Conservation (phyloP, 345 rosid genomes). For the Diplotaxis tenuifolia region DNA sequence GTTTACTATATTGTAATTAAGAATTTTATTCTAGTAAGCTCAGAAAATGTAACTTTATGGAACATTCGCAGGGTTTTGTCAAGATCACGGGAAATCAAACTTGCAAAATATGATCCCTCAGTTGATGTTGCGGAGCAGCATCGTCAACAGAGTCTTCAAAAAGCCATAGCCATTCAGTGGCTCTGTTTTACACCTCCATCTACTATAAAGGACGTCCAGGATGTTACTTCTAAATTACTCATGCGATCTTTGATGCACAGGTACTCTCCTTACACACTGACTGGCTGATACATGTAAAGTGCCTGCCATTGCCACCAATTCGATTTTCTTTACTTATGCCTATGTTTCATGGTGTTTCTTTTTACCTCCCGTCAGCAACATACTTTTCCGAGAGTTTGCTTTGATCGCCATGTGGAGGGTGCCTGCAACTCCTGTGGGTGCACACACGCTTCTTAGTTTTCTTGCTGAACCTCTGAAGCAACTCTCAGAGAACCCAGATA, state of each 20-base stretch:
- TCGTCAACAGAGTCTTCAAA: constrained; percentile 86
- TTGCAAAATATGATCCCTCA: constrained; percentile 69
- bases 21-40: constrained; percentile 22
- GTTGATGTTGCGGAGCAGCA: constrained; percentile 91
- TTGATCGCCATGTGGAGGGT: constrained; percentile 98
- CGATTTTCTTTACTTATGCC: constrained; percentile 8
- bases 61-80: constrained; percentile 65
- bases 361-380: constrained; percentile 55
- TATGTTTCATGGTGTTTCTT: constrained; percentile 14
- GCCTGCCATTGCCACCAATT: neutral
- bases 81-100: constrained; percentile 84
- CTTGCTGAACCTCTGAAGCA: constrained; percentile 99
- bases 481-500: constrained; percentile 70
- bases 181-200: constrained; percentile 97
- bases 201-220: constrained; percentile 63
- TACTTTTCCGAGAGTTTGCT: constrained; percentile 91
- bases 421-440: constrained; percentile 95
- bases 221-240: constrained; percentile 66
- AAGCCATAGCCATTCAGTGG: constrained; percentile 93
- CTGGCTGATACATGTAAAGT: neutral
- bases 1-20: neutral
- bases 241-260: constrained; percentile 82
- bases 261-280: constrained; percentile 36
- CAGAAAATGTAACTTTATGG: constrained; percentile 20
- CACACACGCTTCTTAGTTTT: constrained; percentile 80